phyloP scores from a whole-genome alignment of 768 basidiomycete genomes.

The Termitomyces sp. region DNA sequence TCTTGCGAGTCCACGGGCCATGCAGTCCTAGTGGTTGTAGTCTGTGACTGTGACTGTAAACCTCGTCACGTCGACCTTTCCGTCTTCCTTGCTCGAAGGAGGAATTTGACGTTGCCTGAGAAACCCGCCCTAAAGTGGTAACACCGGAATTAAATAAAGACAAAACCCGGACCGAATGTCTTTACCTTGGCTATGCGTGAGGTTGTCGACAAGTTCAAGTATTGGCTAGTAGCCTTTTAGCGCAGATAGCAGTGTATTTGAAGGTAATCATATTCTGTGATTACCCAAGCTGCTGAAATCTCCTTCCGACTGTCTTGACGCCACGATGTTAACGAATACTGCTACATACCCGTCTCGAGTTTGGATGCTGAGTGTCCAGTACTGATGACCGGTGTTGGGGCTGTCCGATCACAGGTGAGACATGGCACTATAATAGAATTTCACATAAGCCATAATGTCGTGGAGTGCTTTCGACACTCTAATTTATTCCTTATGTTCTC shows the following conservation, averaged over 20 bases:
- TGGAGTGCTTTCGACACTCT: background rate
- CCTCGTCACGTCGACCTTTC: background rate
- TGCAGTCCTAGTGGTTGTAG: background rate
- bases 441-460: background rate
- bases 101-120: too few species aligned
- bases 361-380: background rate
- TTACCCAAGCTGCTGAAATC: too few species aligned
- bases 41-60: background rate
- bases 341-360: background rate
- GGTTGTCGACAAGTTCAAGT: too few species aligned
- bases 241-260: too few species aligned
- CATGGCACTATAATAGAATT: background rate
- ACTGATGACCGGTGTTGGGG: background rate
- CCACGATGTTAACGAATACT: background rate
- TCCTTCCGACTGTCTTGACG: background rate
- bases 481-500: background rate
- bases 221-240: too few species aligned
- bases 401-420: slow-evolving; percentile 2
- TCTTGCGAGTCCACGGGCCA: background rate
- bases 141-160: too few species aligned
- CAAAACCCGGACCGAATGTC: too few species aligned
- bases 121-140: too few species aligned
- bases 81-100: too few species aligned
- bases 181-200: too few species aligned
- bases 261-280: too few species aligned